phyloP scores from a whole-genome alignment of 768 basidiomycete species.

The Pleurotus tuber-regium region DNA sequence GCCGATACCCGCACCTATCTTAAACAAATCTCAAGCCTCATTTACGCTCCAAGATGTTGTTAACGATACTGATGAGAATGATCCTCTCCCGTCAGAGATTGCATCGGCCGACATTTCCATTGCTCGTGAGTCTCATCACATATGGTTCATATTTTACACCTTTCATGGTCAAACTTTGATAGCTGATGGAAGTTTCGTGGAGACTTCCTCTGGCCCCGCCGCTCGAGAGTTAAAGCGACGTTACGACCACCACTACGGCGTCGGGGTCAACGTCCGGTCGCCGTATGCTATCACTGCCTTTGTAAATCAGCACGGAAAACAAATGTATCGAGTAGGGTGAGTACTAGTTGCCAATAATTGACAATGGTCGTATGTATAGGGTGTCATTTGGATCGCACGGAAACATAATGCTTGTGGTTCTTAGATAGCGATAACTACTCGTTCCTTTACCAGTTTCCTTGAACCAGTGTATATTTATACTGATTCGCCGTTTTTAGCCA shows the following conservation, averaged over 20 bases:
- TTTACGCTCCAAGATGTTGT: conserved; percentile 46
- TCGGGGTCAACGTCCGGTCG: conserved; percentile 64
- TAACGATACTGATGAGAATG: conserved; percentile 30
- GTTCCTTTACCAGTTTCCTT: too few relatives aligned
- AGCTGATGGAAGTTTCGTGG: conserved; percentile 77
- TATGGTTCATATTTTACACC: conserved; percentile 8
- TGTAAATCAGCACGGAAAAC: conserved; percentile 76
- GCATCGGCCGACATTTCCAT: conserved; percentile 56
- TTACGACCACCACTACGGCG: conserved; percentile 69
- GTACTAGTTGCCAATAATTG: conserved; percentile 23
- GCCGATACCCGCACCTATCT: conserved; percentile 36
- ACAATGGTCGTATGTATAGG: too few relatives aligned
- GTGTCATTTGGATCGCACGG: too few relatives aligned
- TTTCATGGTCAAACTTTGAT: conserved; percentile 16
- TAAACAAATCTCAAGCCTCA: conserved; percentile 37
- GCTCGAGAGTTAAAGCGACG: conserved; percentile 76
- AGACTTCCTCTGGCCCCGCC: conserved; percentile 74
- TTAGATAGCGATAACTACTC: too few relatives aligned
- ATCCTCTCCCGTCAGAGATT: conserved; percentile 47
- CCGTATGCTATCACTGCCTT: conserved; percentile 84
- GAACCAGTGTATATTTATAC: too few relatives aligned
- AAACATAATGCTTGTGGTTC: too few relatives aligned
- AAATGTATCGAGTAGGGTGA: conserved; percentile 77
- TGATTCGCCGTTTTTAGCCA: conserved; percentile 47
- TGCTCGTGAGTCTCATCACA: conserved; percentile 47